Base-by-base conservation (phyloP, 2,329 filamentous ascomycete species). In the Ampelomyces quisqualis region DNA sequence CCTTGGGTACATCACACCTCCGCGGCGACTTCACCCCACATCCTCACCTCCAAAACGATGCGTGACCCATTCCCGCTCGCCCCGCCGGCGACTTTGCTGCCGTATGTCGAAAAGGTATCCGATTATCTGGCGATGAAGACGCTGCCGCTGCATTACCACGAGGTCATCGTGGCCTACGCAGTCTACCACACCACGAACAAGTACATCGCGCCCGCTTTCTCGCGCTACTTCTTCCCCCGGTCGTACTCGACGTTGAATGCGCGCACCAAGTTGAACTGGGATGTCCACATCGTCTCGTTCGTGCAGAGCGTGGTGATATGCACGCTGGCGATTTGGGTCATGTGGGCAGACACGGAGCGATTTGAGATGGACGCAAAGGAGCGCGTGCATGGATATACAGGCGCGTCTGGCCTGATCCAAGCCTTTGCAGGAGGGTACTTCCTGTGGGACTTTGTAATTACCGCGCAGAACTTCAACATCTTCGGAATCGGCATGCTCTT, bases 211-310 rank as follows among this genome's bases (percentile, higher is more conserved):
- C 88, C 88, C 5, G 60, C 74, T 27, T 38, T 90, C 23, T 90
- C 86, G 22, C 74, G 70, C 31, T 60, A 72, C 41, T 65, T 89
- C 45, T 82, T 85, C 50, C 80, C 85, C 13, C 62, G 73, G 31
- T 75, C 79, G 53, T 93, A 93, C 70, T 65, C 73, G 21, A 69
- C 70, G 33, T 76, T 88, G 54, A 79, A 81, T 34, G 70, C 73
- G 18, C 76, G 78, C 40, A 87, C 85, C 41, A 79, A 77, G 62
- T 74, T 89, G 48, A 93, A 86, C 74, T 93, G 88, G 88, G 82
- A 94, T 65, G 84, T 89, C 17, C 88, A 91, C 64, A 83, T 91
- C 40, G 88, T 93, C 21, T 90, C 86, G n/a, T 78, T 93, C 53
- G 75, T 88, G 40, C 88, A 94, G 75, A 85, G 82, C 64, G 73